Percentiles rank a stretch among this genome's conserved stretches.
These are phyloP conservation scores for Gracilaria caudata DNA, from an alignment of 23 red algal species.

Conservation along the genomic window DNA sequence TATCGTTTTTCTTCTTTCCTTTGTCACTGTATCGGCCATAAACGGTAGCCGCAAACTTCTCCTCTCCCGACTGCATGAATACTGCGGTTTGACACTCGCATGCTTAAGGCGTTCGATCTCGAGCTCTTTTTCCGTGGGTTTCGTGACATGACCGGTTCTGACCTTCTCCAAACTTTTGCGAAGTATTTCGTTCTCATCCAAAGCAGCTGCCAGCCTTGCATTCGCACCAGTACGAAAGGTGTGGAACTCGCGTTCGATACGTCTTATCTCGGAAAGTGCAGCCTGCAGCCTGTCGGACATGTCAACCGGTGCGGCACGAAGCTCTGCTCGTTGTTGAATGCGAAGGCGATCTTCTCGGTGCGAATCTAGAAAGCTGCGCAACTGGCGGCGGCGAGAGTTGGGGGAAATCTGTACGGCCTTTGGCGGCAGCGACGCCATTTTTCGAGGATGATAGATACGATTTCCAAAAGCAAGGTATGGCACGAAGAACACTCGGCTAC, in stretches of 20 bases:
- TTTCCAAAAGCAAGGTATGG: not conserved
- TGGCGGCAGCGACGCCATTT: constrained; percentile 1
- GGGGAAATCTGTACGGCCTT: constrained; percentile 1
- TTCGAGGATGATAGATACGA: not conserved
- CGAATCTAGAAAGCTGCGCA: constrained; percentile 3
- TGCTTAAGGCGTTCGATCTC: constrained; percentile 22
- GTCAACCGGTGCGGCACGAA: constrained; percentile 13
- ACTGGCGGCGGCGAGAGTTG: constrained; percentile 24
- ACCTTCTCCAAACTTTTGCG: constrained; percentile 18
- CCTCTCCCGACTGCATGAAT: constrained; percentile 30
- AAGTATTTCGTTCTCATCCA: constrained; percentile 36
- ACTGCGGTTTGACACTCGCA: constrained; percentile 18
- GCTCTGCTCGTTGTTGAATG: constrained; percentile 16
- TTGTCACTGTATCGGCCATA: not conserved
- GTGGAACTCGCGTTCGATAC: constrained; percentile 37
- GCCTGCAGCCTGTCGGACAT: constrained; percentile 13
- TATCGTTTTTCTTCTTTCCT: constrained; percentile 17
- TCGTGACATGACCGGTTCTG: not conserved
- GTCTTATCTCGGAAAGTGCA: constrained; percentile 13
- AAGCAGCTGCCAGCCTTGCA: constrained; percentile 11
- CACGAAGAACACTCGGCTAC: not conserved
- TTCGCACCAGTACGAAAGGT: constrained; percentile 21
- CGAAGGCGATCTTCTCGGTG: constrained; percentile 19
- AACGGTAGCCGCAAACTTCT: constrained; percentile 17
- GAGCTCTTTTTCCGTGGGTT: constrained; percentile 18